These are phyloP conservation scores for Sanghuangporus baumii DNA, from an alignment of 1,284 basidiomycete species.

Conservation along the genomic window DNA sequence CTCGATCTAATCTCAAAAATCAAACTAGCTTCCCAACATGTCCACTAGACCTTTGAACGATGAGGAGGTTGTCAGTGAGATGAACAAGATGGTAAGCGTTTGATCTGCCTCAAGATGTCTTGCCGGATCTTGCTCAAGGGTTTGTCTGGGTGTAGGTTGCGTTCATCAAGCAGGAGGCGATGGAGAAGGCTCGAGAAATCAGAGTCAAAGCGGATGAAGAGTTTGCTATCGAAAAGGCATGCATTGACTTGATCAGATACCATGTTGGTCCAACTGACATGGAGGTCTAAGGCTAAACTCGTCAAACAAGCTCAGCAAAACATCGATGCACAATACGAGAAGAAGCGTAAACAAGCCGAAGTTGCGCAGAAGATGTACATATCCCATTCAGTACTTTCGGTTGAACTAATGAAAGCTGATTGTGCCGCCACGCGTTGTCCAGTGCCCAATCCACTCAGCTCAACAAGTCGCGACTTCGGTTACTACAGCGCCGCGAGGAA, in stretches of 20 bases:
- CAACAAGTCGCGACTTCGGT: slow-evolving; percentile 90
- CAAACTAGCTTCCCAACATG: slow-evolving; percentile 34
- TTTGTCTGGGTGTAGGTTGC: slow-evolving; percentile 56
- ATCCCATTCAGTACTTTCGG: neutral
- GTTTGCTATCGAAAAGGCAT: slow-evolving; percentile 94
- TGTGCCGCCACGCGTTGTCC: slow-evolving; percentile 1
- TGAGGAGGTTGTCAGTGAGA: slow-evolving; percentile 93
- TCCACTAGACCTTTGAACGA: slow-evolving; percentile 78
- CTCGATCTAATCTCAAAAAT: neutral
- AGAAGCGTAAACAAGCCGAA: slow-evolving; percentile 90
- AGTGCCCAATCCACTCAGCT: slow-evolving; percentile 95
- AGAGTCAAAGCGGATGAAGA: slow-evolving; percentile 96
- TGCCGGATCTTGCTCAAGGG: neutral
- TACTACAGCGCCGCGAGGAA: slow-evolving; percentile 91
- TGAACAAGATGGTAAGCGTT: slow-evolving; percentile 93
- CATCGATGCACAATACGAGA: slow-evolving; percentile 89
- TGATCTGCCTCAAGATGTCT: slow-evolving; percentile 1
- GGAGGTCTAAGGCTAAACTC: slow-evolving; percentile 71
- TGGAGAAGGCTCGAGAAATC: slow-evolving; percentile 96
- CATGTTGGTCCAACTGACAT: neutral
- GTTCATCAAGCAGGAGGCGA: slow-evolving; percentile 95
- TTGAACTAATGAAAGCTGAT: neutral
- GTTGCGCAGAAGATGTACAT: slow-evolving; percentile 92
- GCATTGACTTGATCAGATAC: slow-evolving; percentile 8
- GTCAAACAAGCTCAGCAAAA: slow-evolving; percentile 91